phyloP scores from a whole-genome alignment of 352 stramenopile genomes.

The Globisporangium barbulae region DNA sequence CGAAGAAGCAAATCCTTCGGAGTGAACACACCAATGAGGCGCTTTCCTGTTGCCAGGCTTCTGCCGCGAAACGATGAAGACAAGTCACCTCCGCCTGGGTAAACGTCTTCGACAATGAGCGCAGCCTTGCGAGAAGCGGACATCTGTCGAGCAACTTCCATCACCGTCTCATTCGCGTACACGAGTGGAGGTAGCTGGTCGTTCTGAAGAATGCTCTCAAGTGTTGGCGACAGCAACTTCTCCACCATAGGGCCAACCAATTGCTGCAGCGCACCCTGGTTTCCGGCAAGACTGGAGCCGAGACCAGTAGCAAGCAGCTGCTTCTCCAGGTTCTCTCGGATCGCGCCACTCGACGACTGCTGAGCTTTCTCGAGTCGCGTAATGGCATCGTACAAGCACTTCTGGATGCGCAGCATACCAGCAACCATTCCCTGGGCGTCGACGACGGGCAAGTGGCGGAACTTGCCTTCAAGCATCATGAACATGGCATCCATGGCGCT shows the following conservation, averaged over 20 bases:
- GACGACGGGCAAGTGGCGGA: constrained; percentile 97
- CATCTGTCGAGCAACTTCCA: constrained; percentile 87
- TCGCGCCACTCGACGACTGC: constrained; percentile 63
- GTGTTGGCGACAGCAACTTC: constrained; percentile 80
- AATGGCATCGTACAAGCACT: constrained; percentile 99
- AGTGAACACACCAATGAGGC: constrained; percentile 95
- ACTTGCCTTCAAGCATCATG: constrained; percentile 90
- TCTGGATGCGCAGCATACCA: constrained; percentile 97
- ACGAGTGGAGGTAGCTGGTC: constrained; percentile 78
- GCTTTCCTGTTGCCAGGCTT: constrained; percentile 44
- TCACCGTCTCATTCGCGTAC: constrained; percentile 68
- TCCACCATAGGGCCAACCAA: constrained; percentile 82
- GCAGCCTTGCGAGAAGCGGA: constrained; percentile 76
- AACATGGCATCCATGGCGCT: constrained; percentile 91
- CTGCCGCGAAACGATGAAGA: constrained; percentile 24
- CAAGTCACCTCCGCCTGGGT: constrained; percentile 24
- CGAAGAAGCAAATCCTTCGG: constrained; percentile 97
- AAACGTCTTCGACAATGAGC: constrained; percentile 70
- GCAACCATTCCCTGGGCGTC: constrained; percentile 88
- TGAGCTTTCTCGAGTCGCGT: constrained; percentile 93
- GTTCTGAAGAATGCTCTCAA: constrained; percentile 80
- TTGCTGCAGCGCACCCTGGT: constrained; percentile 64
- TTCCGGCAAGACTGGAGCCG: constrained; percentile 44
- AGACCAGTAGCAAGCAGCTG: constrained; percentile 61
- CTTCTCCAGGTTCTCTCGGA: constrained; percentile 76